These are phyloP conservation scores for Dicorynia guianensis DNA, from an alignment of 306 rosid genomes.

Conservation along the genomic window DNA sequence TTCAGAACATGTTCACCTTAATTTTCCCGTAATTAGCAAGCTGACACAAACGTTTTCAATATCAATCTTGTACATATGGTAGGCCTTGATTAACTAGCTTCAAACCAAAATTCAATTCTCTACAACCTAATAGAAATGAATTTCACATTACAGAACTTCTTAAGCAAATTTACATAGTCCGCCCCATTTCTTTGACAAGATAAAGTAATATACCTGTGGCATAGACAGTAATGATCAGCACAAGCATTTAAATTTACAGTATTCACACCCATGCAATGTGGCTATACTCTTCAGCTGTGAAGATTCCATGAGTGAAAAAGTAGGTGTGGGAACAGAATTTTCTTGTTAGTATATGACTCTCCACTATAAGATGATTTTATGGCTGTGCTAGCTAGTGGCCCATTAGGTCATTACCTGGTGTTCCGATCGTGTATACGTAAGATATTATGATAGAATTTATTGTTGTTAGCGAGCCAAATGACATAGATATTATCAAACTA, in stretches of 20 bases:
- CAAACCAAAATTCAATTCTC: too few relatives aligned
- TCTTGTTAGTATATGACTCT: background rate
- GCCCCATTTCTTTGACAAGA: background rate
- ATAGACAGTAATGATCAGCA: too few relatives aligned
- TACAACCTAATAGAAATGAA: too few relatives aligned
- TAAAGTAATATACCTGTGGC: background rate
- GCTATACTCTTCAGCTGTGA: too few relatives aligned
- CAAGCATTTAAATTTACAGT: too few relatives aligned
- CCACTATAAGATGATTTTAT: background rate
- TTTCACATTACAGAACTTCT: too few relatives aligned
- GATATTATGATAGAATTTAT: conserved; percentile 4
- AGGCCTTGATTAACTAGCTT: too few relatives aligned
- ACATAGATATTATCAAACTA: background rate
- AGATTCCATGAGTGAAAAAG: too few relatives aligned
- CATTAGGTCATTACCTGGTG: conserved; percentile 11
- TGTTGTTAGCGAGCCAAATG: background rate
- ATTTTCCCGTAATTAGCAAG: background rate
- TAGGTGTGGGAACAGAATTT: too few relatives aligned
- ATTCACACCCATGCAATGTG: too few relatives aligned
- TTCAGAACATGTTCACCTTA: background rate
- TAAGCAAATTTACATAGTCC: background rate
- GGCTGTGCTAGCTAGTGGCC: background rate
- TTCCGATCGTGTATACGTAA: background rate
- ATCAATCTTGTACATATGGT: too few relatives aligned
- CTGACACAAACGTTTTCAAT: background rate